Percentiles rank a stretch among this genome's conserved stretches.
These are phyloP conservation scores for Fusarium camptoceras DNA, from an alignment of 2,329 filamentous ascomycete genomes.

Conservation along the genomic window DNA sequence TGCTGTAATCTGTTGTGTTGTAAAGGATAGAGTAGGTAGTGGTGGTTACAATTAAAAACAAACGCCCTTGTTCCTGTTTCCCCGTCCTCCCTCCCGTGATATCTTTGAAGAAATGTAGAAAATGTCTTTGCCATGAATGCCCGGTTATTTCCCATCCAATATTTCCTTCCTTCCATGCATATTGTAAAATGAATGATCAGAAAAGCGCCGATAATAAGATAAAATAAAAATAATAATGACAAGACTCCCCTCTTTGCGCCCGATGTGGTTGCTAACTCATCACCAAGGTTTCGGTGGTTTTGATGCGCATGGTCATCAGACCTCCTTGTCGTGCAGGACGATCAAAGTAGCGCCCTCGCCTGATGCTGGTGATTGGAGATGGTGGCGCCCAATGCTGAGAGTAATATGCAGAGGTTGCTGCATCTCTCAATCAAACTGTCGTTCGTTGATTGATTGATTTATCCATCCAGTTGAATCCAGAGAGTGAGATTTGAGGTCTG, in stretches of 20 bases:
- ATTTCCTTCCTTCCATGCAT: slow-evolving; percentile 38
- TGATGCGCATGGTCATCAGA: slow-evolving; percentile 28
- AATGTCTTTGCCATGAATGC: slow-evolving; percentile 34
- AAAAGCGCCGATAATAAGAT: slow-evolving; percentile 26
- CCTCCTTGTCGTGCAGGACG: slow-evolving; percentile 13
- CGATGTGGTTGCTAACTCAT: slow-evolving; percentile 26
- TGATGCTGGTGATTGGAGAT: slow-evolving; percentile 9
- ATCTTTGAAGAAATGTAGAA: slow-evolving; percentile 14
- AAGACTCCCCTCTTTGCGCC: slow-evolving; percentile 20
- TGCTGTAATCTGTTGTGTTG: slow-evolving; percentile 24
- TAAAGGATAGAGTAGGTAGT: slow-evolving; percentile 13
- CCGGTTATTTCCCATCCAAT: slow-evolving; percentile 10
- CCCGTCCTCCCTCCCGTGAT: slow-evolving; percentile 30
- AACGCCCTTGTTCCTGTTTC: slow-evolving; percentile 35
- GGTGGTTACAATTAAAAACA: slow-evolving; percentile 9
- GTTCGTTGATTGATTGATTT: not conserved
- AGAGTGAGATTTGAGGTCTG: slow-evolving; percentile 9
- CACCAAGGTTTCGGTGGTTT: slow-evolving; percentile 11
- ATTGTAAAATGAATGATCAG: slow-evolving; percentile 13
- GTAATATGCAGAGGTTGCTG: too few species aligned
- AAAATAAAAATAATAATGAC: slow-evolving; percentile 1
- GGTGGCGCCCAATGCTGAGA: slow-evolving; percentile 39
- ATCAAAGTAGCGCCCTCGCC: slow-evolving; percentile 17
- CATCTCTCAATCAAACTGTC: not conserved
- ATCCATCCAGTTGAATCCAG: slow-evolving; percentile 3